Evolutionary conservation across 2,329 filamentous ascomycete species (phyloP), one percentile per base, ranked within the genome.

Genomic region (Fusarium sambucinum): DNA sequence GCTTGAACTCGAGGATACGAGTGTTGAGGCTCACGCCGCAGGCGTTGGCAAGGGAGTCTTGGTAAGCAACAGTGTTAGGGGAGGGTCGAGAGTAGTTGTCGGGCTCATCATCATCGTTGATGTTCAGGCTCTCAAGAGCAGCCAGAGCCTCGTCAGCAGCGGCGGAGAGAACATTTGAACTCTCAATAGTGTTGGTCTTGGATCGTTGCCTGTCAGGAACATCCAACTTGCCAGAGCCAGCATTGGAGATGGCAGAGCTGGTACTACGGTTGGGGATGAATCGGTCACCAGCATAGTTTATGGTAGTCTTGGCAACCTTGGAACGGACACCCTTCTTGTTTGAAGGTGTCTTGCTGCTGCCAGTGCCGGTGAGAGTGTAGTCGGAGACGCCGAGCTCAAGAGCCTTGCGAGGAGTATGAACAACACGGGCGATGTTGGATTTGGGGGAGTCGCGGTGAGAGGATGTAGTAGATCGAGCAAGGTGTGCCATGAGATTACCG

Each of bases 1-100:
- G 96, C 89, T 99, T 99, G 87, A 97, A 99, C 63, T 96, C 92
- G 52, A 99, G 91, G 74, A 99, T 99, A 67, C 96, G 92, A 56
- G 94, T 96, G 84, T 94, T 97, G 66, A 97, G 87, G 77, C 90
- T 95, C 67, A 99, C 93, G 59, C 94, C 96, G 78, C 95, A 98
- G 50, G 95, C 95, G 71, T 90, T 90, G 45, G 95, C 94, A 45
- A 98, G 84, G 4, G 94, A 95, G 61, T 96, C 93, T 80, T 97
- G 92, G 80, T 97, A 98, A 23, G 95, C 95, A 54, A 93, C 89
- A 4, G 92, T 90, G 80, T 96, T 94, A 57, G 94, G 94, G 10
- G 94, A 93, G 16, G 92, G 91, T 67, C 94, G 93, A 47, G 89
- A 86, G 80, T 93, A 92, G 47, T 85, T 87, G 37, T 86, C 83